Evolutionary conservation across 2,329 filamentous ascomycete genomes (phyloP).

Genomic region (Alternaria panax): DNA sequence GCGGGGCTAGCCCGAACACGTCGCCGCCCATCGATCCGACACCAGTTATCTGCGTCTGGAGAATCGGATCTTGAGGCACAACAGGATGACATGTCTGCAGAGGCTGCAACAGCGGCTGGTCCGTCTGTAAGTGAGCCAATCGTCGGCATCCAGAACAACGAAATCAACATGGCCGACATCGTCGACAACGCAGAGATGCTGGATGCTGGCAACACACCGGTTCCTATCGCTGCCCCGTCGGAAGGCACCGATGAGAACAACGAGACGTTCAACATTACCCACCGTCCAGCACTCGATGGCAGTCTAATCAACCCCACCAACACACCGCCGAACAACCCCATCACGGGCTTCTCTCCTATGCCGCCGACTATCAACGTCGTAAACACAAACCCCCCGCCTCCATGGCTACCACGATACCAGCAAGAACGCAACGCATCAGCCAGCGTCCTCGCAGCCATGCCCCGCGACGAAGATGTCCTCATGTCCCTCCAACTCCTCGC

Average conservation of each 20-base stretch:
- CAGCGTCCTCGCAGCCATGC: slow-evolving; percentile 87
- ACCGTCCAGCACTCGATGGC: slow-evolving; percentile 82
- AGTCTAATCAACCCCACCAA: slow-evolving; percentile 78
- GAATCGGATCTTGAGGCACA: slow-evolving; percentile 83
- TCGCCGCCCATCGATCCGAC: slow-evolving; percentile 83
- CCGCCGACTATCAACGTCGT: slow-evolving; percentile 72
- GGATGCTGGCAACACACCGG: slow-evolving; percentile 70
- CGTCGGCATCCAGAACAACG: slow-evolving; percentile 77
- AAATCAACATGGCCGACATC: slow-evolving; percentile 88
- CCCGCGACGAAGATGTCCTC: slow-evolving; percentile 93
- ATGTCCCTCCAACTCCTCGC: slow-evolving; percentile 97
- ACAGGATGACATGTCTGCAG: slow-evolving; percentile 81
- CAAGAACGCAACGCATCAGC: slow-evolving; percentile 73
- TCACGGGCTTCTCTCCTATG: slow-evolving; percentile 74
- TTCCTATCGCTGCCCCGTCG: slow-evolving; percentile 79
- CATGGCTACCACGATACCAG: slow-evolving; percentile 79
- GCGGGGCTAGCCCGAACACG: slow-evolving; percentile 62
- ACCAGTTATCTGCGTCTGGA: slow-evolving; percentile 84
- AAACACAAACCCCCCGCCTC: slow-evolving; percentile 78
- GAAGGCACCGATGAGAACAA: slow-evolving; percentile 76
- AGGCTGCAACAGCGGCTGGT: slow-evolving; percentile 77
- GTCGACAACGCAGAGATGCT: slow-evolving; percentile 83
- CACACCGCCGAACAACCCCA: slow-evolving; percentile 65
- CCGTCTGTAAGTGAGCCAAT: slow-evolving; percentile 73
- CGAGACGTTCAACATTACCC: slow-evolving; percentile 93